A percentile compares a stretch with the other conserved stretches of the same genome.
Evolutionary conservation across 1,284 basidiomycete species (phyloP).

Genomic region (Pascua sp.): DNA sequence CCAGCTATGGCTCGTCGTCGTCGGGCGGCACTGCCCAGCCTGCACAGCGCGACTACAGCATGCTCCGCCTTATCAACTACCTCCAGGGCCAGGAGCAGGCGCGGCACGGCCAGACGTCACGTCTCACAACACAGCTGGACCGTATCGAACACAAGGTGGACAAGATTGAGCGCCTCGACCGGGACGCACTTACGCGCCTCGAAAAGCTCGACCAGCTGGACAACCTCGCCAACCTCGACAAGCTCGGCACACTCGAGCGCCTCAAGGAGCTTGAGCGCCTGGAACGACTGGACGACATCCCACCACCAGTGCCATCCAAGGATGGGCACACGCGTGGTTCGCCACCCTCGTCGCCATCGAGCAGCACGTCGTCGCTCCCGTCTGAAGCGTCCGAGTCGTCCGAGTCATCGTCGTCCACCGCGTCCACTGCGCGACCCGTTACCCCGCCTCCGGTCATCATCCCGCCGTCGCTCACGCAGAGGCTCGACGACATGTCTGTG

Average conservation of each 20-base stretch:
- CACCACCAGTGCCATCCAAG: constrained; percentile 41
- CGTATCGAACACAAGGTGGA: constrained; percentile 43
- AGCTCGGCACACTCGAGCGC: background rate
- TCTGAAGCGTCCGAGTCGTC: constrained; percentile 13
- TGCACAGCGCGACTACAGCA: constrained; percentile 8
- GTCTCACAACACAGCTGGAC: constrained; percentile 39
- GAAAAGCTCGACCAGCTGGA: constrained; percentile 10
- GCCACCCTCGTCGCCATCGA: constrained; percentile 15
- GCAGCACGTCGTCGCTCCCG: background rate
- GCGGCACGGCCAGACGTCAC: constrained; percentile 32
- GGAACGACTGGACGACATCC: constrained; percentile 12
- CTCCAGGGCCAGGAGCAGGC: constrained; percentile 43
- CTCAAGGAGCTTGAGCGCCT: background rate
- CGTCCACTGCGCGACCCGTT: constrained; percentile 35
- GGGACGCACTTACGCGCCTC: background rate
- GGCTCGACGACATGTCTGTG: constrained; percentile 37
- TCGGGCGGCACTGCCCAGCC: background rate
- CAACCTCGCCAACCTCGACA: background rate
- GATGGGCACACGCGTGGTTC: constrained; percentile 19
- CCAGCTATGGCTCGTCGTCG: background rate
- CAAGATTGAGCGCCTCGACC: constrained; percentile 20
- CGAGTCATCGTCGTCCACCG: constrained; percentile 25
- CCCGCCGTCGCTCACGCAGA: constrained; percentile 22
- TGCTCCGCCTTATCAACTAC: constrained; percentile 28
- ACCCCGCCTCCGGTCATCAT: constrained; percentile 37